Conservation (phyloP, 2,329 filamentous ascomycete species). For the Trichoderma atrobrunneum region DNA sequence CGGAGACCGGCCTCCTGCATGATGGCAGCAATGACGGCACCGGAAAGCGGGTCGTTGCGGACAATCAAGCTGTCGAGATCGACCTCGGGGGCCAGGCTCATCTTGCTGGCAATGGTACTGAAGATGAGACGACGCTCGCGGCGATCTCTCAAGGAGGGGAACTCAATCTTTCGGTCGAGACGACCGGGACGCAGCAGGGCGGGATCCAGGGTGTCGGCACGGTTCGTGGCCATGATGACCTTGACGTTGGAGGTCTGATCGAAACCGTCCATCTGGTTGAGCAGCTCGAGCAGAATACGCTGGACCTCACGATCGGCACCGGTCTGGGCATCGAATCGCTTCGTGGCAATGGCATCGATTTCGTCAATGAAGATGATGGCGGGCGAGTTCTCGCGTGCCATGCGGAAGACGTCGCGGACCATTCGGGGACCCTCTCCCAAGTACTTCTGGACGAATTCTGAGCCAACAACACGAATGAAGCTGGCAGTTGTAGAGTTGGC, state of each 20-base stretch:
- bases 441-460: slow-evolving; percentile 98
- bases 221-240: slow-evolving; percentile 99
- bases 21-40: slow-evolving; percentile 94
- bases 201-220: slow-evolving; percentile 93
- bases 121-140: slow-evolving; percentile 96
- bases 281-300: slow-evolving; percentile 92
- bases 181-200: slow-evolving; percentile 91
- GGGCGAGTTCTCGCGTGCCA: slow-evolving; percentile 97
- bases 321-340: slow-evolving; percentile 98
- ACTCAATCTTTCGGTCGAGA: slow-evolving; percentile 97
- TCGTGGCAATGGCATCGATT: slow-evolving; percentile 97
- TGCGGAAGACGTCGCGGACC: slow-evolving; percentile 98
- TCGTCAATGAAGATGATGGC: slow-evolving; percentile 99
- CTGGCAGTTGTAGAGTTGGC: slow-evolving; percentile 97
- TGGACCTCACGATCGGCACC: slow-evolving; percentile 97
- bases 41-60: slow-evolving; percentile 90
- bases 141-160: slow-evolving; percentile 89
- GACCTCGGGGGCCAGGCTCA: slow-evolving; percentile 95
- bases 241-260: slow-evolving; percentile 99
- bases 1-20: slow-evolving; percentile 98
- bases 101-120: slow-evolving; percentile 92
- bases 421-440: slow-evolving; percentile 96
- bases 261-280: slow-evolving; percentile 99
- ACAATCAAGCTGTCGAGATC: slow-evolving; percentile 96
- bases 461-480: slow-evolving; percentile 97